These are phyloP conservation scores for Citrus inodora DNA, from an alignment of 345 rosid species.

Conservation along the genomic window DNA sequence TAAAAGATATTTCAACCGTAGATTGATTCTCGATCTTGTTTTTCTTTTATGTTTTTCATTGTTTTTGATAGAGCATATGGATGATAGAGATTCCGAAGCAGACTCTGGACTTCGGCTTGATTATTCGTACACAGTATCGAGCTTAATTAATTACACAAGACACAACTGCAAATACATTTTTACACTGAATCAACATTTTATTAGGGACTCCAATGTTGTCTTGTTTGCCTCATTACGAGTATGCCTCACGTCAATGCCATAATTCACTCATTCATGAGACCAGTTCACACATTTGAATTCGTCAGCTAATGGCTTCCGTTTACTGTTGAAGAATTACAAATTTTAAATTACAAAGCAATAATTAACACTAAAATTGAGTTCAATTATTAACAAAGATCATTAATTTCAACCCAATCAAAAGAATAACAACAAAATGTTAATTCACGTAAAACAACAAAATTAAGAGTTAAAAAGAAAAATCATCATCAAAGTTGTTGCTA, in stretches of 20 bases:
- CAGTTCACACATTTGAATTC: no score
- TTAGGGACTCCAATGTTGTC: not conserved
- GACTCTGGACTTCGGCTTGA: not conserved
- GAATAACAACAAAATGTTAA: not conserved
- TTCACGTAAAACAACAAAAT: not conserved
- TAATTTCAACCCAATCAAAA: not conserved
- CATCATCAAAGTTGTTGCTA: not conserved
- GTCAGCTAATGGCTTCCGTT: not conserved
- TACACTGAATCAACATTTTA: not conserved
- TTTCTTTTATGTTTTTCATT: no score
- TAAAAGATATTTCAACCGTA: no score
- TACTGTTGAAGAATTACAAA: not conserved
- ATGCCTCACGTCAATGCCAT: not conserved
- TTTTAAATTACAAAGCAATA: not conserved
- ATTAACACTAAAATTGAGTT: not conserved
- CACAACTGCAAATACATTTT: not conserved
- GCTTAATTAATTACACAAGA: not conserved
- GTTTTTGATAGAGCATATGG: no score
- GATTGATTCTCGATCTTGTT: no score
- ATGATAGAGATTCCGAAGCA: no score
- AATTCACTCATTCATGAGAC: not conserved
- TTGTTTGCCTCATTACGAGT: not conserved
- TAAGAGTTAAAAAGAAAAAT: no score
- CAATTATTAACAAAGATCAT: not conserved
- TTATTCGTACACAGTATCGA: not conserved